These are phyloP conservation scores for Cladosporium sp. DNA, from an alignment of 2,329 filamentous ascomycete genomes.

Conservation along the genomic window DNA sequence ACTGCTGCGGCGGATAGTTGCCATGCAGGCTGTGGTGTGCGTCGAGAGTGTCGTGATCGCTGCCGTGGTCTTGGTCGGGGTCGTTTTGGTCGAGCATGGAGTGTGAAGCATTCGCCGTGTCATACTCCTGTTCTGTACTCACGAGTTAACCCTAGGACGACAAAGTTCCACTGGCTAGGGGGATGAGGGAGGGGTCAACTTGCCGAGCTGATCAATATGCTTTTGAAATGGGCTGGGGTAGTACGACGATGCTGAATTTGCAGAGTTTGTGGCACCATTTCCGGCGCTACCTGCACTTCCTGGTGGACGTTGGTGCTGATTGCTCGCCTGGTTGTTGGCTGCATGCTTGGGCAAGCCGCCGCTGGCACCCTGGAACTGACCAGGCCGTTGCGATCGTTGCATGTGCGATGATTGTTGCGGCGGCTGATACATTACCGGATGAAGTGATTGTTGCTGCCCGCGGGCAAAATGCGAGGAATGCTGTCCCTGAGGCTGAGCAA, in stretches of 20 bases:
- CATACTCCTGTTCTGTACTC: constrained; percentile 91
- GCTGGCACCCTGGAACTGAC: constrained; percentile 22
- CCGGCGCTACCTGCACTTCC: constrained; percentile 30
- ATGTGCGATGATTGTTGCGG: constrained; percentile 25
- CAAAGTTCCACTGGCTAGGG: constrained; percentile 51
- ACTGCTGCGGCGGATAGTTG: constrained; percentile 25
- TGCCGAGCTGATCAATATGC: constrained; percentile 93
- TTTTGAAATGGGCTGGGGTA: constrained; percentile 88
- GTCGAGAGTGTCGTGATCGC: constrained; percentile 12
- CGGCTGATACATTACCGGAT: constrained; percentile 40
- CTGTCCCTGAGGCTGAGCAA: constrained; percentile 47
- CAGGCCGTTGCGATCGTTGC: constrained; percentile 8
- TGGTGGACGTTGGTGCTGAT: constrained; percentile 16
- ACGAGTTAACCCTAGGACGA: constrained; percentile 64
- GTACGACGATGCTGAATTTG: constrained; percentile 48
- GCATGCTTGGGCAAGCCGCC: constrained; percentile 30
- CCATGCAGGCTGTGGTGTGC: constrained; percentile 22
- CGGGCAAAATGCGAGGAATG: constrained; percentile 36
- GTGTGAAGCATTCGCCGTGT: constrained; percentile 53
- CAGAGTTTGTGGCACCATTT: constrained; percentile 31
- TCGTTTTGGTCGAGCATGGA: constrained; percentile 68
- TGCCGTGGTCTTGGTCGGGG: constrained; percentile 29
- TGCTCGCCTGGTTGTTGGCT: constrained; percentile 16
- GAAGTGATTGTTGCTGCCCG: constrained; percentile 39
- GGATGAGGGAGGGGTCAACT: constrained; percentile 55